Evolutionary conservation across 805 yeast species (phyloP).

Genomic region (Monosporozyma servazzii): DNA sequence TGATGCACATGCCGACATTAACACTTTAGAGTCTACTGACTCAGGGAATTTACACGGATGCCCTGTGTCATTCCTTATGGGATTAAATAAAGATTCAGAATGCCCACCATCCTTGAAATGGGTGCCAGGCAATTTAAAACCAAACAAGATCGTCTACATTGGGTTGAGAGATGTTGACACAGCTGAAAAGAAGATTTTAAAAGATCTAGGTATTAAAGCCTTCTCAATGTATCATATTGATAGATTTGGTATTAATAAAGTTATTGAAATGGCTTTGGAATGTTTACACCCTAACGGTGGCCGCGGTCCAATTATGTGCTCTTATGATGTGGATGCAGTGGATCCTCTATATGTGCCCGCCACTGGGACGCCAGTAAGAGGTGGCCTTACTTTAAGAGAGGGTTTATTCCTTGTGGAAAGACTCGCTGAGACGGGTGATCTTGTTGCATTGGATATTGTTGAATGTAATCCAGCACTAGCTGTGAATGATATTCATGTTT

Average conservation of each 20-base stretch:
- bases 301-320: conserved; percentile 71
- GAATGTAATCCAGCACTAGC: conserved; percentile 91
- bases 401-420: conserved; percentile 90
- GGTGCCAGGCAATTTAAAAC: conserved; percentile 62
- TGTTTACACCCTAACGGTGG: conserved; percentile 63
- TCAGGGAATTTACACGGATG: conserved; percentile 95
- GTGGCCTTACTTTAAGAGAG: conserved; percentile 90
- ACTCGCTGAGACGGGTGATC: conserved; percentile 79
- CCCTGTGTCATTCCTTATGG: conserved; percentile 86
- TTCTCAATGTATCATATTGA: conserved; percentile 95
- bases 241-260: conserved; percentile 84
- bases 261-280: conserved; percentile 83
- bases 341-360: conserved; percentile 94
- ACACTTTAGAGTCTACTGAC: conserved; percentile 73
- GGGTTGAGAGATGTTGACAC: conserved; percentile 90
- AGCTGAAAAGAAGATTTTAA: conserved; percentile 70
- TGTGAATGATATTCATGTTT: conserved; percentile 59
- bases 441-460: conserved; percentile 82
- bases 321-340: conserved; percentile 94
- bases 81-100: conserved; percentile 49
- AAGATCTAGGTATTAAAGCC: conserved; percentile 66
- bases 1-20: conserved; percentile 97
- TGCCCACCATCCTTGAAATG: conserved; percentile 66
- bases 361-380: conserved; percentile 96
- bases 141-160: conserved; percentile 75